These are phyloP conservation scores for Hemerocallis citrina DNA, from an alignment of 106 monocot species.

Conservation along the genomic window DNA sequence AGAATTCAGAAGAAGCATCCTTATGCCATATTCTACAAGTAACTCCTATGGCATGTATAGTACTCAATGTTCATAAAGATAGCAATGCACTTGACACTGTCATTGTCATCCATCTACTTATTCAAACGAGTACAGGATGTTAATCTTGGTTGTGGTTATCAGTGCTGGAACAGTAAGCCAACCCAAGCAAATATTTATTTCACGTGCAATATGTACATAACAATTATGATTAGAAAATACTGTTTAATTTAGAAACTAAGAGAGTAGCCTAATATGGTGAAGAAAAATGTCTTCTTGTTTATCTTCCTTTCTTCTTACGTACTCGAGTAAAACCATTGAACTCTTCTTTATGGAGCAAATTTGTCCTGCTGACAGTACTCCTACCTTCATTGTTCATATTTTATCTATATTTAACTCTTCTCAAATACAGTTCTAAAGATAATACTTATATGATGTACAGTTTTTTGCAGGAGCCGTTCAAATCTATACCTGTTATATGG, in stretches of 20 bases:
- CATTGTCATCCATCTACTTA: too few relatives aligned
- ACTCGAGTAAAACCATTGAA: neutral
- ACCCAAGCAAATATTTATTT: too few relatives aligned
- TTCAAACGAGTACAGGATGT: neutral
- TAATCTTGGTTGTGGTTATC: neutral
- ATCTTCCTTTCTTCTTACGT: neutral
- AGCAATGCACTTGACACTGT: neutral
- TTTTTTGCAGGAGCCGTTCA: slow-evolving; percentile 97
- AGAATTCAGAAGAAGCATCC: too few relatives aligned
- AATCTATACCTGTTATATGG: slow-evolving; percentile 91
- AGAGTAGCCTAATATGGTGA: too few relatives aligned
- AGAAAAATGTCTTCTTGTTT: too few relatives aligned
- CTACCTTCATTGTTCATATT: neutral
- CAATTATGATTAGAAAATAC: too few relatives aligned
- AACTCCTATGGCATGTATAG: neutral
- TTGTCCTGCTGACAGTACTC: neutral
- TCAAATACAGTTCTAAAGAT: neutral
- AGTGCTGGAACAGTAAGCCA: neutral
- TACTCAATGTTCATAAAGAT: neutral
- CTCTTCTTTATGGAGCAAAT: neutral
- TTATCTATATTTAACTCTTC: neutral
- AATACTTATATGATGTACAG: slow-evolving; percentile 45
- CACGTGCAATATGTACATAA: too few relatives aligned
- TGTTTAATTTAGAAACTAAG: too few relatives aligned
- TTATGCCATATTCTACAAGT: neutral